Evolutionary conservation across 768 basidiomycete genomes (phyloP), one percentile per base, ranked within the genome.

Genomic region (Inosperma sp.): DNA sequence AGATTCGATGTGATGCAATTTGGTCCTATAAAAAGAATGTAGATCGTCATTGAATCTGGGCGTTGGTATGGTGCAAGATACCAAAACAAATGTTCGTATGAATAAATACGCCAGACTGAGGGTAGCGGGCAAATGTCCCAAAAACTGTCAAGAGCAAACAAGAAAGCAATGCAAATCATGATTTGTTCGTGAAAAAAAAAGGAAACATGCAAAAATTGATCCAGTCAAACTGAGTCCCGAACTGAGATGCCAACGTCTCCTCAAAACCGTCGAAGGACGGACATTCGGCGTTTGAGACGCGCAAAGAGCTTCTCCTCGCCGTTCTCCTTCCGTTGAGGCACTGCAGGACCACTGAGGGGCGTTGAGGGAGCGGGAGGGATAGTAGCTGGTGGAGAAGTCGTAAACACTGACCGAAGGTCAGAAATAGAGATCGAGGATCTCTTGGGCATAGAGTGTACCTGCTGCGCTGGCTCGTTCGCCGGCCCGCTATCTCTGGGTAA

Each of bases 211-310:
- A 40, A 17, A 45, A 47, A 44, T 43, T 19, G 4, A 36, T 49
- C 37, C 17, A 17, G 25, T 26, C 17, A n/a, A 19, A 36, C 23
- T n/a, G 26, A 29, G 8, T 16, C 5, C 13, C 29, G 21, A 10
- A 19, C 16, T 37, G 5, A 13, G 30, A 30, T 41, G 23, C 21
- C 26, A 9, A 26, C 23, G n/a, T 46, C 30, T 36, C 53, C 36
- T 57, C 22, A 57, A 19, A 42, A 47, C 27, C 49, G 52, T 27
- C 49, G 49, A 25, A 57, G 49, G 10, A 42, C 53, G 23, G 56
- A 57, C 35, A 57, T 39, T n/a, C 52, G 37, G 17, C 52, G 45
- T 42, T 46, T 46, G 22, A 57, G 46, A 41, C 53, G 44, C 35
- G 37, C 47, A 30, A 54, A 40, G 9, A 48, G 51, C 29, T 35